Conservation (phyloP, 805 yeast species). For the Candida boidinii region DNA sequence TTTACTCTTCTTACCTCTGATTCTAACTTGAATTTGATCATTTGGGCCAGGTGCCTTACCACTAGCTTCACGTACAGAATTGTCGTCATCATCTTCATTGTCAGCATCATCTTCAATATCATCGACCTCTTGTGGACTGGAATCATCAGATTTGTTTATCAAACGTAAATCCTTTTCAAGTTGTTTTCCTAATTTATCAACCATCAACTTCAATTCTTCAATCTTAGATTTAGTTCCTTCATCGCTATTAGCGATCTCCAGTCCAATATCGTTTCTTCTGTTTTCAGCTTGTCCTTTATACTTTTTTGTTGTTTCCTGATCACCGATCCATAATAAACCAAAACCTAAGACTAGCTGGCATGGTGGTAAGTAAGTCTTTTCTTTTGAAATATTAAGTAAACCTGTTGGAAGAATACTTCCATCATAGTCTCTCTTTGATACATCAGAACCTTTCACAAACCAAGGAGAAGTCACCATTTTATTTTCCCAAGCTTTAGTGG, state of each 20-base stretch:
- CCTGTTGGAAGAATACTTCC: slow-evolving; percentile 55
- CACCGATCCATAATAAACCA: slow-evolving; percentile 70
- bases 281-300: slow-evolving; percentile 19
- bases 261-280: slow-evolving; percentile 22
- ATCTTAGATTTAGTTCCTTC: slow-evolving; percentile 16
- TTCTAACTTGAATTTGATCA: slow-evolving; percentile 28
- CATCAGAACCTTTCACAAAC: slow-evolving; percentile 64
- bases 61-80: slow-evolving; percentile 1
- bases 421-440: slow-evolving; percentile 60
- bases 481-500: slow-evolving; percentile 85
- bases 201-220: slow-evolving; percentile 21
- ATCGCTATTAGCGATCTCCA: slow-evolving; percentile 19
- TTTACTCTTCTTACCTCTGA: slow-evolving; percentile 82
- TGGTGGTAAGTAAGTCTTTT: slow-evolving; percentile 59
- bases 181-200: slow-evolving; percentile 15
- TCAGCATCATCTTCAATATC: slow-evolving; percentile 3
- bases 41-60: slow-evolving; percentile 10
- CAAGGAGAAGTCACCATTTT: slow-evolving; percentile 78
- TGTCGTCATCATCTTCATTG: slow-evolving; percentile 1
- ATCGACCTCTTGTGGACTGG: slow-evolving; percentile 4
- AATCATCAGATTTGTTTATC: slow-evolving; percentile 2
- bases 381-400: slow-evolving; percentile 42
- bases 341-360: slow-evolving; percentile 87
- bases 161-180: slow-evolving; percentile 5
- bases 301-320: slow-evolving; percentile 36